Base-by-base conservation (phyloP, 2,329 filamentous ascomycete species). In the Penicillium sp. region DNA sequence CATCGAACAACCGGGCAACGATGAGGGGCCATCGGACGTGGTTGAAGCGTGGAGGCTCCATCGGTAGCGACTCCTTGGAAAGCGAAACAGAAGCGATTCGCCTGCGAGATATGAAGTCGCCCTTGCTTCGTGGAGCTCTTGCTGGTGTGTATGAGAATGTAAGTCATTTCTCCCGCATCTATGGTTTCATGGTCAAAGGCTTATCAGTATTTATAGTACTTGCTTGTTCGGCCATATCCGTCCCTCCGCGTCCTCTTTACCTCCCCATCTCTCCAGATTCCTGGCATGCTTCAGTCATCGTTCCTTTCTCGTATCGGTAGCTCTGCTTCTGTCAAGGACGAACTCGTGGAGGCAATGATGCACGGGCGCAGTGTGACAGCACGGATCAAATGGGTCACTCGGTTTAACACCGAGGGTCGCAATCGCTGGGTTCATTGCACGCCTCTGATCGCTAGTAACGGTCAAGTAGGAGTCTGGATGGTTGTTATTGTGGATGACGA, bases 371-470 rank as follows among this genome's bases (percentile, higher is more conserved):
- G 88, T 47, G 86, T 92, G 5, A 92, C 89, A 1, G 88, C 88
- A 4, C 90, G 90, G 68, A 83, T 93, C 14, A 83, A 85, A 52
- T 93, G 89, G 90, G 75, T 90, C 1, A 81, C 79, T 46, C 77
- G 78, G 44, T 73, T 73, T 5, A 78, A 81, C 33, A 74, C 78
- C 19, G 81, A 85, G 51, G 89, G 88, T 0, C 81, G 88, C 19
- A 81, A 83, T 49, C 82, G 88, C 44, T 92, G 89, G 89, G 88
- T 92, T 42, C 89, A 92, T 70, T 90, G 88, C 68, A 92, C 89
- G 23, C 89, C 90, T 3, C 75, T 92, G 3, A 74, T 90, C 3
- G 88, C 88, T 3, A 81, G 81, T 43, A 87, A 87, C 61, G 86
- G 87, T 1, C 78, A 83, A 3, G 85, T 92, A 0, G 90, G 90